A percentile compares a stretch with the other conserved stretches of the same genome.
These are phyloP conservation scores for Podospora tetraspora DNA, from an alignment of 495 filamentous ascomycete genomes.

Conservation along the genomic window DNA sequence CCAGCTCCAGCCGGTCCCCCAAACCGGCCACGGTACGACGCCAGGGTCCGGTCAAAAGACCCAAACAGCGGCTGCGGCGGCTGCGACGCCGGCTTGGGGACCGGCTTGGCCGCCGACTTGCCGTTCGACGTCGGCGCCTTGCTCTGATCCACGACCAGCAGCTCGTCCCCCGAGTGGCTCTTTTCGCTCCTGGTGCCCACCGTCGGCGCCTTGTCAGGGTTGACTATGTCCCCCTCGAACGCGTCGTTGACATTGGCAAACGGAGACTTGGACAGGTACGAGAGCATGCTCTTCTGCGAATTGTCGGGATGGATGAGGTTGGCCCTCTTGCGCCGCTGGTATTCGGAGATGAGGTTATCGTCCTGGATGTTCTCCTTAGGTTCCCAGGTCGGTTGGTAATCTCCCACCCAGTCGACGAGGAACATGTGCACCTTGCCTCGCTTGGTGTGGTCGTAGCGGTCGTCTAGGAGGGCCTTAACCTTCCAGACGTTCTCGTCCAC, in stretches of 20 bases:
- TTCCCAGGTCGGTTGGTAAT: constrained; percentile 48
- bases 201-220: neutral
- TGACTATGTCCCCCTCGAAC: constrained; percentile 31
- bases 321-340: constrained; percentile 27
- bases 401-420: constrained; percentile 43
- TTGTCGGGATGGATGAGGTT: constrained; percentile 18
- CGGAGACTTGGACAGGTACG: constrained; percentile 18
- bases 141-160: constrained; percentile 19
- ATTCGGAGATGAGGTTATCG: constrained; percentile 25
- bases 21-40: neutral
- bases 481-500: constrained; percentile 26
- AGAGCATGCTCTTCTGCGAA: constrained; percentile 11
- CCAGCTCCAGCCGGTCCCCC: neutral
- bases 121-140: neutral
- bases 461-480: constrained; percentile 36
- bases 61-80: neutral
- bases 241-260: constrained; percentile 40
- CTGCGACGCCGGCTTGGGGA: neutral
- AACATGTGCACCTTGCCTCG: constrained; percentile 31
- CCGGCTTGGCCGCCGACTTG: neutral
- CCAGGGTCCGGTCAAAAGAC: neutral
- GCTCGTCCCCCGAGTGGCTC: constrained; percentile 13
- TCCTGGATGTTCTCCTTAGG: constrained; percentile 37
- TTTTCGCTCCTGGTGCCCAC: constrained; percentile 5
- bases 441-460: constrained; percentile 21